Conservation (phyloP, 495 filamentous ascomycete species). For the Xylaria curta region DNA sequence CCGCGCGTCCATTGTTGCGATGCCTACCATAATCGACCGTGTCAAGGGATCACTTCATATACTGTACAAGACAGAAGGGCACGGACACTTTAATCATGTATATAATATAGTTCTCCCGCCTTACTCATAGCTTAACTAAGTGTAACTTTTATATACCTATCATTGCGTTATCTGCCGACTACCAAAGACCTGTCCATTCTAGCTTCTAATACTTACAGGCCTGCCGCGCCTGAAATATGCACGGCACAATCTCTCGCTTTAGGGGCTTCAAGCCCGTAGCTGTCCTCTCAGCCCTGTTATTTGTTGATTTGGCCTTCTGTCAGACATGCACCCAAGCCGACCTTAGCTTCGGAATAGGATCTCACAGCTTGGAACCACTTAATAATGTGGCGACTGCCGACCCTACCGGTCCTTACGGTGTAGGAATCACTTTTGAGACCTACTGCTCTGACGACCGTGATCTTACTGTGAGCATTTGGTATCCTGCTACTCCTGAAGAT, state of each 20-base stretch:
- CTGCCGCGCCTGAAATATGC: not conserved
- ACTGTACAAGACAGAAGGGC: not conserved
- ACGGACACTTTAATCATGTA: not conserved
- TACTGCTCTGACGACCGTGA: not conserved
- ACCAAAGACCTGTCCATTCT: not conserved
- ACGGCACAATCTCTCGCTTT: not conserved
- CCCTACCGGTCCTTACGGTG: not conserved
- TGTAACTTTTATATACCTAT: not conserved
- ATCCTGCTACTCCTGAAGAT: not conserved
- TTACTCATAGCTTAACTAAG: not conserved
- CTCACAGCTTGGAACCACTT: not conserved
- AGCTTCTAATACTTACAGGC: not conserved
- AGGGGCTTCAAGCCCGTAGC: not conserved
- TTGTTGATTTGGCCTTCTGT: not conserved
- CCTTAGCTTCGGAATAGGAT: not conserved
- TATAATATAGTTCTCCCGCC: not conserved
- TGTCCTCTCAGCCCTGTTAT: not conserved
- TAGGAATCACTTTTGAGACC: not conserved
- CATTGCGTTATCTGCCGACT: not conserved
- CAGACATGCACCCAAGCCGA: not conserved
- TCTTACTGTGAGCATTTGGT: slow-evolving; percentile 1
- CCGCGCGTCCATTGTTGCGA: not conserved
- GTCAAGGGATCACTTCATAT: not conserved
- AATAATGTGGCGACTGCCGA: not conserved
- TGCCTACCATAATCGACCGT: not conserved